Conservation (phyloP, 345 rosid genomes). For the Salix dunnii region DNA sequence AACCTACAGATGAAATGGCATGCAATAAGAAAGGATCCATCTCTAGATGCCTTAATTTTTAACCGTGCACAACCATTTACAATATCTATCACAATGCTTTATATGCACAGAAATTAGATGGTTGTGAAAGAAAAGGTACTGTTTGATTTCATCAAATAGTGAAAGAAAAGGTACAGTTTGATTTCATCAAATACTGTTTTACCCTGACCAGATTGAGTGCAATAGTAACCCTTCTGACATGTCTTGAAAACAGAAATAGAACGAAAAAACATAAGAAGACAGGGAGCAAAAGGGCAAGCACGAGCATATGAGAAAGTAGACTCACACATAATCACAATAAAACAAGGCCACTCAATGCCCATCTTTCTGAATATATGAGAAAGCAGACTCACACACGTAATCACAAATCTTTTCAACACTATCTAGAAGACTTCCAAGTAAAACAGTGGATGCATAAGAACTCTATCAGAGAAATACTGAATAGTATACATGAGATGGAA, state of each 20-base stretch:
- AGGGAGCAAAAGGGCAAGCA: background rate
- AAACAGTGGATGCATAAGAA: background rate
- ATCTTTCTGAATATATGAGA: background rate
- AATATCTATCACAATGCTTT: conserved; percentile 3
- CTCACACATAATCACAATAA: background rate
- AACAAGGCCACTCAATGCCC: background rate
- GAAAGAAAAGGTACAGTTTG: background rate
- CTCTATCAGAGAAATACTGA: background rate
- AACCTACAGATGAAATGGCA: conserved; percentile 43
- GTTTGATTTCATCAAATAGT: background rate
- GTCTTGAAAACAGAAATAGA: background rate
- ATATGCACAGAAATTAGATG: background rate
- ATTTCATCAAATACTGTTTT: background rate
- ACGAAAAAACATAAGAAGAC: background rate
- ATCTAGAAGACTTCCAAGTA: background rate
- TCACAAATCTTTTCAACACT: background rate
- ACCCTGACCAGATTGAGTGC: background rate
- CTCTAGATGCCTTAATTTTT: conserved; percentile 7
- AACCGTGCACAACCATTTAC: background rate
- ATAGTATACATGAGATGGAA: background rate
- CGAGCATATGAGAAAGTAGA: background rate
- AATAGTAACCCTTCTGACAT: background rate
- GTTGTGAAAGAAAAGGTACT: background rate
- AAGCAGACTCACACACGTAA: background rate
- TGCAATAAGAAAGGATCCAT: conserved; percentile 5